phyloP scores from a whole-genome alignment of 768 basidiomycete genomes.

The Fibroporia radiculosa region DNA sequence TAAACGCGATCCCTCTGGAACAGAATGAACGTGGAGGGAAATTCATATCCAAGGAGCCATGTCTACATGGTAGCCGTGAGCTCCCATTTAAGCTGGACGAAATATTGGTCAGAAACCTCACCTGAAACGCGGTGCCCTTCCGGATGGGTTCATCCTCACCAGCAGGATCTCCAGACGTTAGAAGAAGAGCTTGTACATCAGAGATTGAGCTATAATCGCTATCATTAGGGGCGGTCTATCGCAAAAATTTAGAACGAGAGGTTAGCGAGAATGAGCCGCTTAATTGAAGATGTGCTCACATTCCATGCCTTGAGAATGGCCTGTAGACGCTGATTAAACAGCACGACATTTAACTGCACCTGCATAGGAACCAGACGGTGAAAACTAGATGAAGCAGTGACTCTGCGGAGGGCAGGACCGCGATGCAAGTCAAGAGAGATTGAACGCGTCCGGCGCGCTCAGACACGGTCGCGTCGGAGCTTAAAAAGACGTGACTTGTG shows the following conservation, averaged over 20 bases:
- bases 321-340: constrained; percentile 26
- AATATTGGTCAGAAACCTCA: constrained; percentile 34
- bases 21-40: constrained; percentile 86
- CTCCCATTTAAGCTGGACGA: background rate
- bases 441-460: constrained; percentile 15
- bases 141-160: constrained; percentile 86
- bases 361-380: constrained; percentile 35
- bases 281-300: constrained; percentile 18
- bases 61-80: constrained; percentile 43
- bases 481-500: constrained; percentile 2
- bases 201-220: constrained; percentile 67
- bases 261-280: background rate
- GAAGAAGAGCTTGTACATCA: constrained; percentile 59
- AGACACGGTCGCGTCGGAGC: constrained; percentile 10
- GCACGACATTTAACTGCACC: constrained; percentile 57
- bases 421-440: constrained; percentile 4
- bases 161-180: constrained; percentile 71
- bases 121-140: constrained; percentile 90
- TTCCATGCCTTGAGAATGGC: constrained; percentile 27
- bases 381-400: constrained; percentile 10
- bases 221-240: constrained; percentile 54
- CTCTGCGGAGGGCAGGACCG: constrained; percentile 5
- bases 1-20: constrained; percentile 71
- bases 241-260: background rate
- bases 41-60: constrained; percentile 96